Base-by-base conservation (phyloP, 2,329 filamentous ascomycete genomes). In the Cladophialophora bantiana region DNA sequence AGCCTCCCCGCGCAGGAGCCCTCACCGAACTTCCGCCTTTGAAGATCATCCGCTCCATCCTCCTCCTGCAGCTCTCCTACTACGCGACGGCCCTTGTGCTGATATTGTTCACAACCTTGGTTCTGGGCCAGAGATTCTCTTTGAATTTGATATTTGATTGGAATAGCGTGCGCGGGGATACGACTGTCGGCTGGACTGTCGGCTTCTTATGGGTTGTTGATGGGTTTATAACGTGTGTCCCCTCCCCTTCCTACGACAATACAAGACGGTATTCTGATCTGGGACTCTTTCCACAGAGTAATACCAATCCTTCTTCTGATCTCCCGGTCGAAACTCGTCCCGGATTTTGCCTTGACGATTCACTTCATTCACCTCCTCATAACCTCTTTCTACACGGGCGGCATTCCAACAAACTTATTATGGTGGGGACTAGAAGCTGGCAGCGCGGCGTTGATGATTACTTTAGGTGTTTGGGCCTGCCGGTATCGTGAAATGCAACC, bases 271-370 rank as follows among this genome's bases (percentile, higher is more conserved):
- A 7, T 26, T 18, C 34, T 38, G 18, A 26, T 15, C 42, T 42
- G 31, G 52, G 20, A 18, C 26, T 26, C 57, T 36, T 53, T 48
- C 10, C 18, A 32, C 54, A 98, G 94, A 76, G 88, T 92, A 50
- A 88, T 96, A 66, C 91, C 93, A 50, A 90, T 97, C 65, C 88
- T 97, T 59, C 81, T 94, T 62, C 83, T 98, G 65, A 88, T 99
- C 72, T 89, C 90, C 20, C 92, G 95, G 69, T 95, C 91, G 56
- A 98, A 98, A 78, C 90, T 98, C 68, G 91, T 98, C 59, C 93
- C 93, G 72, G 95, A 99, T 80, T 99, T 98, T 78, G 92, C 93
- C 36, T 83, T 97, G 31, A 97, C 94, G 2, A 86, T 97, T 18
- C 93, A 96, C 81, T 86, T 91, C 77, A 82, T 97, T 50, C 92